Base-by-base conservation (phyloP, 306 rosid genomes). In the Dryas drummondii region DNA sequence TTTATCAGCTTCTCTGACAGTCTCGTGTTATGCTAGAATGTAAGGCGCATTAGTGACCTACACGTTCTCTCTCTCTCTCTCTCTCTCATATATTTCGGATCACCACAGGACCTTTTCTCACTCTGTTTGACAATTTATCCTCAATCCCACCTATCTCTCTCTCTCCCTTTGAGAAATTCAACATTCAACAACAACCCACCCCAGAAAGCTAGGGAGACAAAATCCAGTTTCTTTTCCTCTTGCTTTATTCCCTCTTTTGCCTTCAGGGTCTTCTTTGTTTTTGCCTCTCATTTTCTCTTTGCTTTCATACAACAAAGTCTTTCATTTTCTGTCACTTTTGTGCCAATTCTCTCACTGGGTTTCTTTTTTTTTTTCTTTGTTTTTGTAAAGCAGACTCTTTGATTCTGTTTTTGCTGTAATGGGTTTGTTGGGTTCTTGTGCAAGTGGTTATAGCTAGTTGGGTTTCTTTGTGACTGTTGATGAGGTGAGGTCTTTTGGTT, bases 1-100 rank as follows among this genome's bases (percentile, higher is more conserved):
- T 41, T 26, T 45, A 16, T 41, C 16, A 63, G 13, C 22, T 32
- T 27, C 64, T 22, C 37, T 32, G 2, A 22, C 2, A 32, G 37
- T 32, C 37, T 32, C 45, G 45, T 49, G 58, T 12, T 26, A 44
- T 9, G 57, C 66, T 72, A 57, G 81, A 75, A 72, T 68, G 78
- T 49, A 66, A 73, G 45, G 4, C 27, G 51, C 45, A 56, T 70
- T 53, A 50, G 77, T 71, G 74, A 74, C 72, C 66, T 26, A 26
- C 82, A 85, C 79, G 80, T 42, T 66, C 72, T 80, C 58, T 56
- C 57, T 60, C 44, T 17, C 15, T 6, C 52, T 22, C 37, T 68
- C 42, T 17, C 54, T n/a, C 12, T 52, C 90, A 61, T 10, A 62
- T 11, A 83, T 78, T 88, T 76, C 89, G 93, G 96, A 84, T 90